These are phyloP conservation scores for Trametes pubescens DNA, from an alignment of 1,284 basidiomycete genomes.

Conservation along the genomic window DNA sequence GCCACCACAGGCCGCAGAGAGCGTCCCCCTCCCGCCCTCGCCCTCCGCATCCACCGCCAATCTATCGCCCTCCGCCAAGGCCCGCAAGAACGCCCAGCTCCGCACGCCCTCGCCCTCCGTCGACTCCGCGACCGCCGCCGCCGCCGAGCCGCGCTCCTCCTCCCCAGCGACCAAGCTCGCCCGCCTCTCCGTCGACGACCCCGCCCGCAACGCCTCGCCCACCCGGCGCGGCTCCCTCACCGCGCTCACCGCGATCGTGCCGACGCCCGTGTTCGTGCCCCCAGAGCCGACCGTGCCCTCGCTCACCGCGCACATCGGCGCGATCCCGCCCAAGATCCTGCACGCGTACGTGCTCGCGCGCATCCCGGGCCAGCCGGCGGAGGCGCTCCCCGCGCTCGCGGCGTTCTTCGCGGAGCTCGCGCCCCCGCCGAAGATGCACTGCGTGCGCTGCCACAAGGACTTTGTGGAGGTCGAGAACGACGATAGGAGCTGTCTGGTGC, in stretches of 20 bases:
- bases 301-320: constrained; percentile 59
- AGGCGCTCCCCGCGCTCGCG: constrained; percentile 51
- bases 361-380: constrained; percentile 45
- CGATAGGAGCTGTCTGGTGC: constrained; percentile 53
- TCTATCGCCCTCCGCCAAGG: constrained; percentile 26
- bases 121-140: constrained; percentile 40
- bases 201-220: constrained; percentile 31
- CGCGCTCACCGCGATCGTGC: constrained; percentile 22
- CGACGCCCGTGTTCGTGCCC: constrained; percentile 27
- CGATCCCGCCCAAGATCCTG: constrained; percentile 71
- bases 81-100: constrained; percentile 45
- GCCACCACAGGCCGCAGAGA: constrained; percentile 30
- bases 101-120: constrained; percentile 63
- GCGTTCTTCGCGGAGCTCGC: constrained; percentile 65
- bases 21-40: constrained; percentile 30
- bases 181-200: constrained; percentile 37
- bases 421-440: constrained; percentile 73
- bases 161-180: constrained; percentile 36
- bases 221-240: constrained; percentile 30
- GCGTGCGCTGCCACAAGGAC: constrained; percentile 73
- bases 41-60: constrained; percentile 30
- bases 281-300: constrained; percentile 47
- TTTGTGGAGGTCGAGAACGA: constrained; percentile 49
- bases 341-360: constrained; percentile 66
- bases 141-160: constrained; percentile 39